phyloP scores from a whole-genome alignment of 345 rosid species.

The Microcos paniculata region DNA sequence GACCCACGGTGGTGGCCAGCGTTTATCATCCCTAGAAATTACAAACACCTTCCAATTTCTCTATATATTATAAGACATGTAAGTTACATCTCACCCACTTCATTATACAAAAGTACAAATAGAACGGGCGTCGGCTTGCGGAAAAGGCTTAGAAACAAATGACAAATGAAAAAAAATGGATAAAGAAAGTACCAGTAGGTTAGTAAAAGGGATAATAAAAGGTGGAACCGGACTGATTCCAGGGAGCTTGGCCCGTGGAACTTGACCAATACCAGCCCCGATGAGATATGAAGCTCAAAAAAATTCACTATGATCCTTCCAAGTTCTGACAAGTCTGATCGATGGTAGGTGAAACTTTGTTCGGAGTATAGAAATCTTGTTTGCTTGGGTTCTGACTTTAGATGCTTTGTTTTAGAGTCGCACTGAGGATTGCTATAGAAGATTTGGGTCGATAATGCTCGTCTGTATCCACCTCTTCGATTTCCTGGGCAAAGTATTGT shows the following conservation, averaged over 20 bases:
- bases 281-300: not conserved
- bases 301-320: not conserved
- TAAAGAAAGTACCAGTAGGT: not conserved
- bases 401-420: slow-evolving; percentile 54
- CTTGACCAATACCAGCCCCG: not conserved
- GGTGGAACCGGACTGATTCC: not conserved
- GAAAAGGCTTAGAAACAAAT: not conserved
- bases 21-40: not conserved
- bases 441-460: slow-evolving; percentile 84
- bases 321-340: not conserved
- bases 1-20: not conserved
- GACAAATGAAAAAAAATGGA: not conserved
- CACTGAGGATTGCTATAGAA: slow-evolving; percentile 47
- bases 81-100: slow-evolving; percentile 10
- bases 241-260: not conserved
- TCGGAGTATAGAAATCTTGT: not conserved
- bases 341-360: slow-evolving; percentile 4
- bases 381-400: slow-evolving; percentile 22
- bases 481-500: slow-evolving; percentile 55
- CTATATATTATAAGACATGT: not conserved
- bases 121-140: not conserved
- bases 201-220: not conserved
- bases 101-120: not conserved
- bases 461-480: slow-evolving; percentile 95
- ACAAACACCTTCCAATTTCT: not conserved